Evolutionary conservation across 2,329 filamentous ascomycete genomes (phyloP), one percentile per base, ranked within the genome.

Genomic region (Annulohypoxylon truncatum): DNA sequence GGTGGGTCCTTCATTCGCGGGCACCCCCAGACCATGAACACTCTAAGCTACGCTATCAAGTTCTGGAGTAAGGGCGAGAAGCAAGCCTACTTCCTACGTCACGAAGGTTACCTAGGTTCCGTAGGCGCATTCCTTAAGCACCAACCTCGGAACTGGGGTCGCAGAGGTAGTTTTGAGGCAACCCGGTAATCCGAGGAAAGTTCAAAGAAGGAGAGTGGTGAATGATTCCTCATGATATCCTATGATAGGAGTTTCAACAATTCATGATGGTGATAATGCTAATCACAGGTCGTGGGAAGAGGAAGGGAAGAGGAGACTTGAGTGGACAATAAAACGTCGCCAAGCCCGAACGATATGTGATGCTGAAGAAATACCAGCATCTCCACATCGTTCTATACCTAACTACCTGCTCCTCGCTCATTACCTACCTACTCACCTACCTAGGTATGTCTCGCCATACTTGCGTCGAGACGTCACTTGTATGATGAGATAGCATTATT

Each of bases 1-100:
- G 96, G 96, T 20, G 96, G 96, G 22, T 96, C 92, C 5, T 99
- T 98, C 77, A 98, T 99, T 76, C 90, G 96, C 42, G 96, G 96
- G 40, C 96, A 99, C 79, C 89, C 92, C 13, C 96, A 98, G 81
- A 99, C 96, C 10, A 99, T 99, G 88, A 97, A 98, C 79, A 98
- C 96, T 0, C 84, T 99, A 8, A 94, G 92, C 59, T 99, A 97
- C 76, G 96, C 95, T 76, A 97, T 99, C 81, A 93, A 93, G 73
- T 99, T 98, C 81, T 99, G 96, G 96, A 94, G 92, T 71, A 93
- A 96, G 76, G 95, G 94, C 42, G 85, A 90, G 75, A 97, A 97
- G 79, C 93, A 97, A 79, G 96, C 96, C 0, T 98, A 97, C 78
- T 99, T 99, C 78, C 78, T 99, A 64, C 87, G 96, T 4, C 96